Base-by-base conservation (phyloP, 768 basidiomycete species). In the Mycena haematopus region DNA sequence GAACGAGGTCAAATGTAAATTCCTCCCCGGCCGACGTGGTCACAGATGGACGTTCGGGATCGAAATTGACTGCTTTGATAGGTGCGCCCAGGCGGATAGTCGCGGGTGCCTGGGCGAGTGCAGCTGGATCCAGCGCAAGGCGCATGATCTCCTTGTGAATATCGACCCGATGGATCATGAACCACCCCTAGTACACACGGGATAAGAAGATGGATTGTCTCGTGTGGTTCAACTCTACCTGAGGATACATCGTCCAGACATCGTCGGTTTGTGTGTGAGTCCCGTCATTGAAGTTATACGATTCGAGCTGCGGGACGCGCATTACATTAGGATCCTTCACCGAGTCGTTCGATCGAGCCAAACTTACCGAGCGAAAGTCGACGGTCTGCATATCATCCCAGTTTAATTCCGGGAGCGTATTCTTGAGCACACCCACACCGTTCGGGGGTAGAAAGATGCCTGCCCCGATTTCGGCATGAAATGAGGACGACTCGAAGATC, bases 81-180 rank as follows among this genome's bases (percentile, higher is more conserved):
- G 31, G 56, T 0, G 33, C 17, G 4, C 56, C 46, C 9, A 57
- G 56, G 19, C 46, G 56, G 9, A 63, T 63, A 51, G n/a, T 21
- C 15, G 35, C 46, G 19, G 62, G 62, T 17, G 47, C 50, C 50
- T 7, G 29, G 19, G 14, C 27, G 21, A 49, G 13, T 21, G 29
- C 47, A 29, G 15, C 42, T 13, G 25, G 40, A 53, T 58, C 56
- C n/a, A 63, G 33, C 3, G 60, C 63, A 7, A 65, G 44, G 21
- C 58, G 58, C 60, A 57, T 65, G 38, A 65, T 19, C 24, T 62
- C 63, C 27, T 60, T 60, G 45, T 65, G 63, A 2, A 54, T 7
- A 42, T 65, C 63, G 29, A 61, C 60, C 3, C 60, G 63, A 51
- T 65, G 63, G 22, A 40, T 33, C 60, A 62, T 53, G 46, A 61